Conservation (phyloP, 2,329 filamentous ascomycete genomes). For the Lasiodiplodia hormozganensis region DNA sequence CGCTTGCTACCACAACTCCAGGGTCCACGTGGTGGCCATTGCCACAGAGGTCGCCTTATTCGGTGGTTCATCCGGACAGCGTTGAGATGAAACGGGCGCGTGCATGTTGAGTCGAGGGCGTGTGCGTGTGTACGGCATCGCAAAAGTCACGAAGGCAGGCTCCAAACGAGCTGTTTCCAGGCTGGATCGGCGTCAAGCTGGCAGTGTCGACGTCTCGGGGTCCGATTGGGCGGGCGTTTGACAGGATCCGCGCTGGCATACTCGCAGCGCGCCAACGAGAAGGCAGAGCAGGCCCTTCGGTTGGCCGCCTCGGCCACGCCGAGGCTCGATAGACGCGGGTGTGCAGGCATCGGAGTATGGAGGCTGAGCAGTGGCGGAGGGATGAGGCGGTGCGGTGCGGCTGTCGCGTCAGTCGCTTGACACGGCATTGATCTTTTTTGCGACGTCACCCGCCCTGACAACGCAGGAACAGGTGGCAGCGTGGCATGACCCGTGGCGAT, state of each 20-base stretch:
- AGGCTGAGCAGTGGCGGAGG: conserved; percentile 10
- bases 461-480: background rate
- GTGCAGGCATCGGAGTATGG: background rate
- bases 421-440: background rate
- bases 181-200: conserved; percentile 9
- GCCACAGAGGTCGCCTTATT: background rate
- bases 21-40: conserved; percentile 19
- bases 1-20: background rate
- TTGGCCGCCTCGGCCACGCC: conserved; percentile 22
- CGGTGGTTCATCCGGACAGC: background rate
- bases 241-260: conserved; percentile 11
- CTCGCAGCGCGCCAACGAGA: background rate
- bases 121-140: background rate
- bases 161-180: background rate
- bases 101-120: background rate
- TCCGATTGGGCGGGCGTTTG: background rate
- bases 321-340: conserved; percentile 2
- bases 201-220: conserved; percentile 2
- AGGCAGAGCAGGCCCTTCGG: background rate
- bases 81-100: conserved; percentile 9
- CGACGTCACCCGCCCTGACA: background rate
- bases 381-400: conserved; percentile 16
- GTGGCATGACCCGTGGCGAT: background rate
- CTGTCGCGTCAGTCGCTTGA: conserved; percentile 12
- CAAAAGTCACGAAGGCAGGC: background rate